A percentile compares a stretch with the other conserved stretches of the same genome.
phyloP scores from a whole-genome alignment of 345 rosid genomes.

The Ceriops decandra region DNA sequence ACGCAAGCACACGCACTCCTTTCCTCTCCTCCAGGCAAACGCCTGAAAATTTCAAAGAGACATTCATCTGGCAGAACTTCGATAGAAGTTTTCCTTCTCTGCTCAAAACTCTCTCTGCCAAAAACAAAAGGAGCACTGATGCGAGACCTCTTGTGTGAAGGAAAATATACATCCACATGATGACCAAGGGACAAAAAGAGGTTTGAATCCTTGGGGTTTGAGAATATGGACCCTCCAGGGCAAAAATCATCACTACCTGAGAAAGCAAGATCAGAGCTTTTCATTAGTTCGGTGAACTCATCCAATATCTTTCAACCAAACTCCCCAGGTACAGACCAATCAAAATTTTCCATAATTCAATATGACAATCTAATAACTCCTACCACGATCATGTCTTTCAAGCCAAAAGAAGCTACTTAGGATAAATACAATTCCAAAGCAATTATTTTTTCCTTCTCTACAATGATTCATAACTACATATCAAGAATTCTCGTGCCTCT shows the following conservation, averaged over 20 bases:
- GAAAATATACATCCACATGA: constrained; percentile 63
- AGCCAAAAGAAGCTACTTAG: background rate
- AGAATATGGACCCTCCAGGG: constrained; percentile 58
- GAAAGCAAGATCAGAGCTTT: background rate
- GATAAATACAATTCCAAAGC: background rate
- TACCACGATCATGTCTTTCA: background rate
- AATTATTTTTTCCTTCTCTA: background rate
- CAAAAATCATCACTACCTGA: constrained; percentile 72
- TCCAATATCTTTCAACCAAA: background rate
- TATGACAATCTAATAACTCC: background rate
- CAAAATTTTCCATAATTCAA: constrained; percentile 2
- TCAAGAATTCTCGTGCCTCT: too few relatives aligned
- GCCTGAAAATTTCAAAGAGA: constrained; percentile 79
- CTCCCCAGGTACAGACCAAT: background rate
- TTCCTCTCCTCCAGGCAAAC: constrained; percentile 66
- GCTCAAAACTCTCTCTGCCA: constrained; percentile 49
- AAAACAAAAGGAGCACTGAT: constrained; percentile 62
- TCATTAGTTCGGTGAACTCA: background rate
- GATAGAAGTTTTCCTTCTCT: constrained; percentile 50
- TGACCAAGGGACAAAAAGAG: constrained; percentile 59
- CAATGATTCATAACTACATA: too few relatives aligned
- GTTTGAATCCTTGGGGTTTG: constrained; percentile 70
- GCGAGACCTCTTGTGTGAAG: constrained; percentile 74
- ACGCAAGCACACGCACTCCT: constrained; percentile 78
- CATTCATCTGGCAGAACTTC: constrained; percentile 92